Conservation (phyloP, 1,139 yeast genomes). For the Geotrichum reessii region DNA sequence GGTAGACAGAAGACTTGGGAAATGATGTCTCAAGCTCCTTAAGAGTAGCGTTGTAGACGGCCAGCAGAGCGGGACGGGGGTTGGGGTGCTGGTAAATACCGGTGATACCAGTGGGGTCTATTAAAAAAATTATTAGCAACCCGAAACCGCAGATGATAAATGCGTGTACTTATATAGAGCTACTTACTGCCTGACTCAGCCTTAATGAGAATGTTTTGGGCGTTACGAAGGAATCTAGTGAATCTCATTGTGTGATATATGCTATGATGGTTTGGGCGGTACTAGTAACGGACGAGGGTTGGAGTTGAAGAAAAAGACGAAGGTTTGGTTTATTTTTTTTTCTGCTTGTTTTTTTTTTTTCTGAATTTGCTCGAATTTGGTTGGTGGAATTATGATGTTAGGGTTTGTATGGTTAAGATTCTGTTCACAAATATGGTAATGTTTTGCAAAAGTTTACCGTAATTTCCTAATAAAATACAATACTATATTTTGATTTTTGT, state of each 20-base stretch:
- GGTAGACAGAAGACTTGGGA: conserved; percentile 68
- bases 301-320: not conserved
- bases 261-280: conserved; percentile 3
- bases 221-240: conserved; percentile 37
- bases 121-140: not conserved
- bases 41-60: conserved; percentile 67
- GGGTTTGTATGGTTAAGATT: not conserved
- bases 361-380: not conserved
- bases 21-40: conserved; percentile 51
- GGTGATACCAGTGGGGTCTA: conserved; percentile 64
- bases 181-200: conserved; percentile 51
- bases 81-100: conserved; percentile 76
- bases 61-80: conserved; percentile 73
- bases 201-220: conserved; percentile 56
- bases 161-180: no score
- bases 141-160: not conserved
- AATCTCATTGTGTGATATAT: conserved; percentile 37
- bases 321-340: not conserved
- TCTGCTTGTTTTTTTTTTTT: not conserved
- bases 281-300: not conserved
- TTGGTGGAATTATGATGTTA: not conserved
- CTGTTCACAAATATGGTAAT: not conserved
- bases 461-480: not conserved
- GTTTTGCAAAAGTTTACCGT: not conserved
- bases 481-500: not conserved